These are phyloP conservation scores for Forsythia suspensa DNA, from an alignment of 257 asterid species.

Conservation along the genomic window DNA sequence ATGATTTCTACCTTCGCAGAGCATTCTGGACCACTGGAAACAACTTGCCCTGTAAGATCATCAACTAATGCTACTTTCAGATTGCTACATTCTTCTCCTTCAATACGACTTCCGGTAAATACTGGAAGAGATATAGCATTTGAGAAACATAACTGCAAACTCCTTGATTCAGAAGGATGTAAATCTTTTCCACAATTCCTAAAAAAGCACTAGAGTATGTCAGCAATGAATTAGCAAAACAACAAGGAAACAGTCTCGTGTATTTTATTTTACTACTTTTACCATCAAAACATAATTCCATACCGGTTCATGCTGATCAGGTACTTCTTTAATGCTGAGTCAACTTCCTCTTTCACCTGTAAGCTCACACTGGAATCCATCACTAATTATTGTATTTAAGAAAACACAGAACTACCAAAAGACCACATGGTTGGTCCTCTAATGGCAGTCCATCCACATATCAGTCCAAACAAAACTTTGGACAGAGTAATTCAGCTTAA, in stretches of 20 bases:
- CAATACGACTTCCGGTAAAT: conserved; percentile 84
- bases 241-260: neutral
- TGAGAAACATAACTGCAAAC: conserved; percentile 52
- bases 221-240: neutral
- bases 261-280: conserved; percentile 5
- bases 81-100: conserved; percentile 62
- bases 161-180: conserved; percentile 57
- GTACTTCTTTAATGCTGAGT: conserved; percentile 71
- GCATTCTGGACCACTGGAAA: conserved; percentile 57
- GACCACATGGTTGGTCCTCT: neutral
- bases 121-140: conserved; percentile 70
- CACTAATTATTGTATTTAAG: conserved; percentile 15
- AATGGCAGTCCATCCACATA: neutral
- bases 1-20: conserved; percentile 70
- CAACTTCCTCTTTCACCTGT: conserved; percentile 96
- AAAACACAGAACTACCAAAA: neutral
- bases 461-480: neutral
- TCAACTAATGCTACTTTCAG: conserved; percentile 63
- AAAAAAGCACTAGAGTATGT: conserved; percentile 3
- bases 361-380: conserved; percentile 28
- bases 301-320: conserved; percentile 63
- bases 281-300: neutral
- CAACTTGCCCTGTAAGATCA: conserved; percentile 50
- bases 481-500: neutral
- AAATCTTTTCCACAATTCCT: conserved; percentile 66